phyloP scores from a whole-genome alignment of 2,329 filamentous ascomycete genomes.

The Phaeomoniella chlamydospora region DNA sequence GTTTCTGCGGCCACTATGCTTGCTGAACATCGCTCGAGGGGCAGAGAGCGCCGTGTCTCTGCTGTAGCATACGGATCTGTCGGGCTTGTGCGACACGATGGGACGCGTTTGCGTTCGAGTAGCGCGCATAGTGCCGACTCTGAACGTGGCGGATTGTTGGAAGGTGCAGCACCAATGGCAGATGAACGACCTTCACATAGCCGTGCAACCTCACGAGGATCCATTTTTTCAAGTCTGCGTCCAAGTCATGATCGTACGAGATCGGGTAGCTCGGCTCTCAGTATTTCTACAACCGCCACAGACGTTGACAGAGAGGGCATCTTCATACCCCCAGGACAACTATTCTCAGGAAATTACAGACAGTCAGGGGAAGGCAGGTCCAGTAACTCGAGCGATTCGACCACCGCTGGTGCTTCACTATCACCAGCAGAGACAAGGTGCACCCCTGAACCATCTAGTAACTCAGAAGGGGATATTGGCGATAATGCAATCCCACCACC shows the following conservation, averaged over 20 bases:
- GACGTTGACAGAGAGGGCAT: slow-evolving; percentile 3
- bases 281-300: slow-evolving; percentile 16
- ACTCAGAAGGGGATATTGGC: slow-evolving; percentile 18
- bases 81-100: slow-evolving; percentile 33
- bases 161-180: slow-evolving; percentile 20
- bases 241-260: slow-evolving; percentile 17
- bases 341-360: background rate
- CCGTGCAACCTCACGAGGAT: slow-evolving; percentile 8
- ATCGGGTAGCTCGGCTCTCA: slow-evolving; percentile 18
- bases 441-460: slow-evolving; percentile 4
- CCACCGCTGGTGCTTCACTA: slow-evolving; percentile 2
- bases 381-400: background rate
- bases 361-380: background rate
- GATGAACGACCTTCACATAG: slow-evolving; percentile 6
- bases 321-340: background rate
- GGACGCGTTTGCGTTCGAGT: slow-evolving; percentile 29
- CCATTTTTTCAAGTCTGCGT: slow-evolving; percentile 11
- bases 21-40: slow-evolving; percentile 27
- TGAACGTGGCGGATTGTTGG: slow-evolving; percentile 29
- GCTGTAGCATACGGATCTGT: slow-evolving; percentile 31
- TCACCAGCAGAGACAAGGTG: slow-evolving; percentile 2
- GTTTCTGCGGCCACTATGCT: slow-evolving; percentile 21
- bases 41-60: slow-evolving; percentile 28
- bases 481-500: slow-evolving; percentile 16
- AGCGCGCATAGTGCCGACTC: slow-evolving; percentile 34